These are phyloP conservation scores for Oemleria cerasiformis DNA, from an alignment of 306 rosid genomes.

Conservation along the genomic window DNA sequence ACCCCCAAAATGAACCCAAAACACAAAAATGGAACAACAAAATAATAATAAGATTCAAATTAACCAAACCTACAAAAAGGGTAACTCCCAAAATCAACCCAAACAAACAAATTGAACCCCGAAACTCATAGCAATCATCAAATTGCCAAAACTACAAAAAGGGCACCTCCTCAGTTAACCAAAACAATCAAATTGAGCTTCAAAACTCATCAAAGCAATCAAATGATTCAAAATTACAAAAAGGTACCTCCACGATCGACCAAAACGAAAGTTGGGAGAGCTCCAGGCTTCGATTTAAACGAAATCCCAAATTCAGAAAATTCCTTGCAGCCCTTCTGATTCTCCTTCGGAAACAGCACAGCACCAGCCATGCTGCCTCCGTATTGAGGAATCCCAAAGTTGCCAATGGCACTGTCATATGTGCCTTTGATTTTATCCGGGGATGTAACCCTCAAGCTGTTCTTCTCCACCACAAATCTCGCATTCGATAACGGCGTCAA, in stretches of 20 bases:
- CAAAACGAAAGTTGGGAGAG: constrained; percentile 85
- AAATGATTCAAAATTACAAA: constrained; percentile 14
- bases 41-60: constrained; percentile 18
- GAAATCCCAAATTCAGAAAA: constrained; percentile 70
- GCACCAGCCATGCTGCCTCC: constrained; percentile 97
- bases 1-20: background rate
- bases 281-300: constrained; percentile 69
- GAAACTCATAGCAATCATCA: constrained; percentile 11
- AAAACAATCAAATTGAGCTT: constrained; percentile 30
- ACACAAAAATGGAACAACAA: background rate
- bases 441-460: constrained; percentile 87
- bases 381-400: constrained; percentile 97
- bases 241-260: constrained; percentile 92
- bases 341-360: constrained; percentile 78
- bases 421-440: constrained; percentile 79
- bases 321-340: constrained; percentile 80
- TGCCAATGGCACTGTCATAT: constrained; percentile 90
- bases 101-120: background rate
- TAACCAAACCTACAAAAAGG: constrained; percentile 2
- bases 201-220: constrained; percentile 10
- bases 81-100: background rate
- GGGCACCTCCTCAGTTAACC: constrained; percentile 74
- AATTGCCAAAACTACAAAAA: constrained; percentile 14
- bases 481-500: constrained; percentile 48
- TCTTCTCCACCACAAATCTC: constrained; percentile 95